A percentile compares a stretch with the other conserved stretches of the same genome.
phyloP scores from a whole-genome alignment of 2,329 filamentous ascomycete species.

The Diaporthe vaccinii region DNA sequence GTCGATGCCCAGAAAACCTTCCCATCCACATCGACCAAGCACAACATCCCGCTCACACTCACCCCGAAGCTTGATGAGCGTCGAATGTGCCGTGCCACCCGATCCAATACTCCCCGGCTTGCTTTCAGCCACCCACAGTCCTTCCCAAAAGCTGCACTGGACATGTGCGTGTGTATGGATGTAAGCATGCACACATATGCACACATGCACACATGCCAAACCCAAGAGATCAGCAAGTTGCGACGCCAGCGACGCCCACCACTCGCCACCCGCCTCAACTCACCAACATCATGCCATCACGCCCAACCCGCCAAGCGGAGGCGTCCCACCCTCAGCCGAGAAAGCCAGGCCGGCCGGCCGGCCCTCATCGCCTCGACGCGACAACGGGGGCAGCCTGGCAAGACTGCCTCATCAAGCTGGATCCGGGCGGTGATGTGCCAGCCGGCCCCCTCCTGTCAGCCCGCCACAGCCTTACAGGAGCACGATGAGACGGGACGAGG shows the following conservation, averaged over 20 bases:
- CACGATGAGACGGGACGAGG: neutral
- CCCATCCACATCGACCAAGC: neutral
- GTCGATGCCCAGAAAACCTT: neutral
- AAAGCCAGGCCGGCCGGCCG: neutral
- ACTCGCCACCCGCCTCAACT: constrained; percentile 9
- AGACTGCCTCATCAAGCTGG: neutral
- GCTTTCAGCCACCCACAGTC: neutral
- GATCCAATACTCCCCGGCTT: neutral
- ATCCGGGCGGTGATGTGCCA: neutral
- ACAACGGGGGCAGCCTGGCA: neutral
- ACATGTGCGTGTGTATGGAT: neutral
- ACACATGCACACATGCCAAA: neutral
- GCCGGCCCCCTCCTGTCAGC: constrained; percentile 7
- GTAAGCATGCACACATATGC: neutral
- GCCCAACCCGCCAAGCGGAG: constrained; percentile 11
- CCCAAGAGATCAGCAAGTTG: neutral
- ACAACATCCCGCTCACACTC: constrained; percentile 18
- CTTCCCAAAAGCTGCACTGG: constrained; percentile 5
- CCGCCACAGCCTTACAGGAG: constrained; percentile 20
- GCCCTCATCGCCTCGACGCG: neutral
- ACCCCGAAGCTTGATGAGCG: neutral
- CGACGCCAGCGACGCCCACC: neutral
- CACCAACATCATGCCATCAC: constrained; percentile 19
- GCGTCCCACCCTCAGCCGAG: constrained; percentile 11
- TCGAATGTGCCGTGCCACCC: neutral